phyloP scores from a whole-genome alignment of 164 flowering plant genomes.

The Macadamia integrifolia region DNA sequence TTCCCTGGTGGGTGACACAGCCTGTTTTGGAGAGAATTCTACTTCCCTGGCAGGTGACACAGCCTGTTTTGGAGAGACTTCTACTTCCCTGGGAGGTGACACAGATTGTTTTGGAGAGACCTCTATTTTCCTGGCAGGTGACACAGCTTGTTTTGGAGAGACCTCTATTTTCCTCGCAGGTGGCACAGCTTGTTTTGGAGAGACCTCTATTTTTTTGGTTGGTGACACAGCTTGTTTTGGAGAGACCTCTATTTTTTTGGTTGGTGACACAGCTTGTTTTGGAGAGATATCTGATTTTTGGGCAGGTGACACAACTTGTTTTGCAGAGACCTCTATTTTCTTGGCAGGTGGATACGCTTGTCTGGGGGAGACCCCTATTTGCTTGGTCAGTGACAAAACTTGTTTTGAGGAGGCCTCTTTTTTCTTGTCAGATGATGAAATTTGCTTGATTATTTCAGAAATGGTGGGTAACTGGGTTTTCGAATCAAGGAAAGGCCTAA shows the following conservation, averaged over 20 bases:
- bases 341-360: conserved; percentile 2
- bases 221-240: conserved; percentile 7
- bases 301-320: conserved; percentile 8
- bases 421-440: conserved; percentile 15
- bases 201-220: conserved; percentile 8
- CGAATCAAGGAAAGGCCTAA: conserved; percentile 15
- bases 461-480: conserved; percentile 7
- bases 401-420: conserved; percentile 5
- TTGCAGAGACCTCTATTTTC: neutral
- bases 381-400: neutral
- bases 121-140: conserved; percentile 7
- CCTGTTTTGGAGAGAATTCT: conserved; percentile 5
- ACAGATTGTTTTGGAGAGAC: conserved; percentile 11
- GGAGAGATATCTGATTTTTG: neutral
- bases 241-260: neutral
- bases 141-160: conserved; percentile 11
- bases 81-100: conserved; percentile 6
- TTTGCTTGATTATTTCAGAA: conserved; percentile 16
- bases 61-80: conserved; percentile 7
- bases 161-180: neutral
- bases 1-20: conserved; percentile 13
- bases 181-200: neutral
- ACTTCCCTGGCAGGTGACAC: conserved; percentile 12
- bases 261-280: neutral
- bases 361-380: too few relatives aligned